A percentile compares a stretch with the other conserved stretches of the same genome.
These are phyloP conservation scores for Sarocladiaceae sp. DNA, from an alignment of 2,329 filamentous ascomycete species.

Conservation along the genomic window DNA sequence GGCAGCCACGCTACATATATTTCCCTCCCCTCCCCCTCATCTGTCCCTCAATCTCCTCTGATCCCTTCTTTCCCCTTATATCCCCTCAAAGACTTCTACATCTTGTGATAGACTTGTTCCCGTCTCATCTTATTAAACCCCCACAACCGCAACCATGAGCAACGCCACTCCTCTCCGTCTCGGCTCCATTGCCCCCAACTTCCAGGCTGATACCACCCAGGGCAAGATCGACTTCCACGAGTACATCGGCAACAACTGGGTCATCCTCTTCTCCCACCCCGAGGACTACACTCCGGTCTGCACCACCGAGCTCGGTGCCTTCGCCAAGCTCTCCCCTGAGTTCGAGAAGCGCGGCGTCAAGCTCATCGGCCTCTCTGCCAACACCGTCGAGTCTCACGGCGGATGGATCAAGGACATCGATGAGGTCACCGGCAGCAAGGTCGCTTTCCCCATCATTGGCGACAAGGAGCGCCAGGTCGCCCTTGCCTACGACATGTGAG, in stretches of 20 bases:
- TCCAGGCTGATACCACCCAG: conserved; percentile 72
- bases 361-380: conserved; percentile 85
- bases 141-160: conserved; percentile 22
- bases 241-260: conserved; percentile 74
- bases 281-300: conserved; percentile 93
- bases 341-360: conserved; percentile 84
- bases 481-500: conserved; percentile 71
- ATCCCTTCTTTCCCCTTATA: conserved; percentile 1
- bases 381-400: conserved; percentile 76
- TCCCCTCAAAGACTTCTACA: neutral
- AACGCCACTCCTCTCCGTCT: conserved; percentile 46
- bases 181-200: conserved; percentile 68
- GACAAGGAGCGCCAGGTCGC: conserved; percentile 74
- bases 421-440: conserved; percentile 65
- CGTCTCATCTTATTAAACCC: conserved; percentile 4
- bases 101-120: conserved; percentile 10
- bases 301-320: conserved; percentile 91
- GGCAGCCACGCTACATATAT: conserved; percentile 3
- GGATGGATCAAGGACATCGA: conserved; percentile 88
- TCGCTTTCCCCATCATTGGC: conserved; percentile 74
- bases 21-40: neutral
- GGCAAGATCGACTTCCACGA: conserved; percentile 78
- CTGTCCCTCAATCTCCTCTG: neutral
- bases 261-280: conserved; percentile 78
- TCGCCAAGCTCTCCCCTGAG: conserved; percentile 82